These are phyloP conservation scores for Nemania serpens DNA, from an alignment of 2,329 filamentous ascomycete species.

Conservation along the genomic window DNA sequence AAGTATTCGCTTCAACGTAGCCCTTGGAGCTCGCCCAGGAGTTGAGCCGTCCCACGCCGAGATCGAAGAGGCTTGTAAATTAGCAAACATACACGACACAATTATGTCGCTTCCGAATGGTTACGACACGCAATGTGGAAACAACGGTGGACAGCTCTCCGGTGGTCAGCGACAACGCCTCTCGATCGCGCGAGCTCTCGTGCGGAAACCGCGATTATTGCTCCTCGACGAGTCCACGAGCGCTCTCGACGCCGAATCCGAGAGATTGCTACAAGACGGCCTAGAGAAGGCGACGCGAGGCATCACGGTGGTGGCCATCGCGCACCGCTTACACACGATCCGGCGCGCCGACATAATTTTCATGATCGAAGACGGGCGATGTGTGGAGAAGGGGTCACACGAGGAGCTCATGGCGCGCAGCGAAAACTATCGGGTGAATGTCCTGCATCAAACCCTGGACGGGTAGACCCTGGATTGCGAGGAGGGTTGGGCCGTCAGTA, in stretches of 20 bases:
- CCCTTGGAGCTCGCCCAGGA: slow-evolving; percentile 58
- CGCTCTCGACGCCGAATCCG: slow-evolving; percentile 73
- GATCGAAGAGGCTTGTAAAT: slow-evolving; percentile 67
- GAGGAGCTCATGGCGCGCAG: slow-evolving; percentile 58
- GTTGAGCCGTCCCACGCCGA: slow-evolving; percentile 61
- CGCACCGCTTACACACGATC: slow-evolving; percentile 62
- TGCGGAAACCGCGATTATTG: slow-evolving; percentile 72
- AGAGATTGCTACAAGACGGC: slow-evolving; percentile 67
- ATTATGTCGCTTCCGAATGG: slow-evolving; percentile 66
- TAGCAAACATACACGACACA: slow-evolving; percentile 73
- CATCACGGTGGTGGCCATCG: slow-evolving; percentile 63
- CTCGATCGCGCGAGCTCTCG: slow-evolving; percentile 76
- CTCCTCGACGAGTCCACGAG: slow-evolving; percentile 84
- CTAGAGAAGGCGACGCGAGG: slow-evolving; percentile 61
- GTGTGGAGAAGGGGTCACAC: slow-evolving; percentile 58
- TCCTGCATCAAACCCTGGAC: slow-evolving; percentile 54
- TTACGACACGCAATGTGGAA: slow-evolving; percentile 69
- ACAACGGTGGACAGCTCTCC: slow-evolving; percentile 74
- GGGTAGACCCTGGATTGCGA: slow-evolving; percentile 19
- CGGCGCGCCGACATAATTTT: slow-evolving; percentile 62
- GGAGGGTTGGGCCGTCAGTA: background rate
- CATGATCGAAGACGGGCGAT: slow-evolving; percentile 57
- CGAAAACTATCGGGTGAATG: slow-evolving; percentile 58
- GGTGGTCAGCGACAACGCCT: slow-evolving; percentile 81
- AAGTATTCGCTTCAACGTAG: slow-evolving; percentile 60